Evolutionary conservation across 805 yeast species (phyloP).

Genomic region (Zygosaccharomyces kombuchaensis): DNA sequence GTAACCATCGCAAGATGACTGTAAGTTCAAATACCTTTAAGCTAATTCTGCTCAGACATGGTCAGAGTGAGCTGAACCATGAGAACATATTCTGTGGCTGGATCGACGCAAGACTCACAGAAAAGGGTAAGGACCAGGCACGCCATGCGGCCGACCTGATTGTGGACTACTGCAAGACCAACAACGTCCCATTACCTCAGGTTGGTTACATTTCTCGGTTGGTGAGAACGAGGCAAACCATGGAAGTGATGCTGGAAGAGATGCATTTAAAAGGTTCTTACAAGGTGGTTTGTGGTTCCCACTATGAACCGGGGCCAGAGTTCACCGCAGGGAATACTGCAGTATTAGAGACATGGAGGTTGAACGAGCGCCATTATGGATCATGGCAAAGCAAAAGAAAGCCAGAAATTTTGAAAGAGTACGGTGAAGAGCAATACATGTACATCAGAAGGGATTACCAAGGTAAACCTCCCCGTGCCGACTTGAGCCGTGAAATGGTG

Average conservation of each 20-base stretch:
- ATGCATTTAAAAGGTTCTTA: slow-evolving; percentile 33
- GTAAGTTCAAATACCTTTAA: slow-evolving; percentile 23
- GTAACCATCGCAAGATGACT: slow-evolving; percentile 10
- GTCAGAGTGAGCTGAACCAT: slow-evolving; percentile 76
- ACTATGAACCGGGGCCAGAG: slow-evolving; percentile 10
- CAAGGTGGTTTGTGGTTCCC: slow-evolving; percentile 22
- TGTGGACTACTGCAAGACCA: slow-evolving; percentile 35
- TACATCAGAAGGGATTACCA: slow-evolving; percentile 73
- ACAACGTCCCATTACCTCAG: slow-evolving; percentile 42
- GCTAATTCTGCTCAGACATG: slow-evolving; percentile 61
- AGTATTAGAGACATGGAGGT: slow-evolving; percentile 67
- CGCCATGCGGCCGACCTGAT: slow-evolving; percentile 57
- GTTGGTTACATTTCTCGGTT: slow-evolving; percentile 66
- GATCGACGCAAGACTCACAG: slow-evolving; percentile 71
- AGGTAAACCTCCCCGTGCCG: slow-evolving; percentile 59
- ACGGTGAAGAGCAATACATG: slow-evolving; percentile 73
- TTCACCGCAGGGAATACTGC: slow-evolving; percentile 45
- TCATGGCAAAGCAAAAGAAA: slow-evolving; percentile 75
- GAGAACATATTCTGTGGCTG: slow-evolving; percentile 79
- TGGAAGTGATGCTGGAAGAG: slow-evolving; percentile 56
- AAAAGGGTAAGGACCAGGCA: slow-evolving; percentile 66
- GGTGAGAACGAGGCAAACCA: slow-evolving; percentile 71
- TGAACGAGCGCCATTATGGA: slow-evolving; percentile 84
- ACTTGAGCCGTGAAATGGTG: slow-evolving; percentile 33
- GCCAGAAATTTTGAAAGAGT: slow-evolving; percentile 56